phyloP scores from a whole-genome alignment of 176 grass and related monocot genomes.

The Rhynchospora breviuscula region DNA sequence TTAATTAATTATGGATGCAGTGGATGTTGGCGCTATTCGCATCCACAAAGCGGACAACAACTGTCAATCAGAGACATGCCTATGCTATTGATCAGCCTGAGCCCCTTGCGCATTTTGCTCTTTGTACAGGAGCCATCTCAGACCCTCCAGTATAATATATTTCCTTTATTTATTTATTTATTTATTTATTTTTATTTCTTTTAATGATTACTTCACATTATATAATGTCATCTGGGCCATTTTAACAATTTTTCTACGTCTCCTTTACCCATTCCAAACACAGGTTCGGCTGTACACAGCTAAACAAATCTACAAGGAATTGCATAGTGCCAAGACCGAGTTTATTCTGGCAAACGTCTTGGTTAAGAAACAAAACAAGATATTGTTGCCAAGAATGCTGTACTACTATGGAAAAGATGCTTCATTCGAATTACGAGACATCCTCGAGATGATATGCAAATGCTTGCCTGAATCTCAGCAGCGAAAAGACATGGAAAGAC shows the following conservation, averaged over 20 bases:
- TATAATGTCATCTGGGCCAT: not conserved
- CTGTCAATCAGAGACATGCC: slow-evolving; percentile 52
- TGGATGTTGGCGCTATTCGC: slow-evolving; percentile 55
- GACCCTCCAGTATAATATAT: slow-evolving; percentile 65
- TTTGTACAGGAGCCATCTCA: slow-evolving; percentile 82
- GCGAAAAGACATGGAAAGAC: slow-evolving; percentile 52
- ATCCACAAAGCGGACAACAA: slow-evolving; percentile 34
- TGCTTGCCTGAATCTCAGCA: slow-evolving; percentile 54
- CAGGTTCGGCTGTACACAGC: slow-evolving; percentile 85
- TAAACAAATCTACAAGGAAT: slow-evolving; percentile 58
- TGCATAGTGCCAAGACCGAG: slow-evolving; percentile 66
- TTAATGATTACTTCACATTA: not conserved
- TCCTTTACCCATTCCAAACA: not conserved
- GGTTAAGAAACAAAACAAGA: slow-evolving; percentile 51
- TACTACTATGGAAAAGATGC: slow-evolving; percentile 80
- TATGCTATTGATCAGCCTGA: slow-evolving; percentile 51
- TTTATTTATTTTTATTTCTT: not conserved
- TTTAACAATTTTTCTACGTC: not conserved
- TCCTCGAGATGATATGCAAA: slow-evolving; percentile 66
- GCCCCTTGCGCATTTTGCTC: slow-evolving; percentile 80
- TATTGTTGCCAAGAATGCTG: slow-evolving; percentile 73
- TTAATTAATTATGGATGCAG: slow-evolving; percentile 28
- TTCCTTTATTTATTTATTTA: not conserved
- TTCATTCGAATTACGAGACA: slow-evolving; percentile 44
- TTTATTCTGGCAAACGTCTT: slow-evolving; percentile 66